Evolutionary conservation across 2,329 filamentous ascomycete genomes (phyloP).

Genomic region (Phaeosphaeriaceae sp.): DNA sequence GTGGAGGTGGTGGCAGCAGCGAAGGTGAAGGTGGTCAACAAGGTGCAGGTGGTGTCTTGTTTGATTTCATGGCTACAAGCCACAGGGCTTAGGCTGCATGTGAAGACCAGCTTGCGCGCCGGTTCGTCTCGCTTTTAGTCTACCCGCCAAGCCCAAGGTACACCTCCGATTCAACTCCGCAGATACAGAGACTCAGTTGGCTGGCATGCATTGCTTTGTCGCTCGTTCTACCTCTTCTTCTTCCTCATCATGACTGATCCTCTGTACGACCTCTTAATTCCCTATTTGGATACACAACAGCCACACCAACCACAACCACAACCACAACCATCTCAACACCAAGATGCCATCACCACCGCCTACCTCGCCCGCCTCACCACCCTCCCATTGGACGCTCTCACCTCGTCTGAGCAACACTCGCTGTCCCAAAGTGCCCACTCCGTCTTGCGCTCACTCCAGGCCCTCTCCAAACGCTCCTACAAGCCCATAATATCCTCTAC

Average conservation of each 20-base stretch:
- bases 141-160: conserved; percentile 9
- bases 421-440: conserved; percentile 84
- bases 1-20: too few species aligned
- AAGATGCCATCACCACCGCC: conserved; percentile 63
- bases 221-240: neutral
- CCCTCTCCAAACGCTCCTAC: conserved; percentile 87
- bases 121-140: conserved; percentile 5
- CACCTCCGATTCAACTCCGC: conserved; percentile 22
- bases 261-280: conserved; percentile 74
- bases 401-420: conserved; percentile 75
- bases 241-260: conserved; percentile 62
- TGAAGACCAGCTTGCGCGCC: conserved; percentile 13
- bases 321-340: conserved; percentile 40
- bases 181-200: too few species aligned
- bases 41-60: conserved; percentile 1
- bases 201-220: too few species aligned
- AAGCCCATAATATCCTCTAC: conserved; percentile 83
- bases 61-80: conserved; percentile 18
- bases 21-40: conserved; percentile 1
- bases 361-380: conserved; percentile 83
- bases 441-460: conserved; percentile 80
- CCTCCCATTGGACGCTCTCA: conserved; percentile 75
- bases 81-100: conserved; percentile 11
- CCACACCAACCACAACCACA: too few species aligned
- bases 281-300: conserved; percentile 61